These are phyloP conservation scores for Pseudozyma thailandica DNA, from an alignment of 1,284 basidiomycete species.

Conservation along the genomic window DNA sequence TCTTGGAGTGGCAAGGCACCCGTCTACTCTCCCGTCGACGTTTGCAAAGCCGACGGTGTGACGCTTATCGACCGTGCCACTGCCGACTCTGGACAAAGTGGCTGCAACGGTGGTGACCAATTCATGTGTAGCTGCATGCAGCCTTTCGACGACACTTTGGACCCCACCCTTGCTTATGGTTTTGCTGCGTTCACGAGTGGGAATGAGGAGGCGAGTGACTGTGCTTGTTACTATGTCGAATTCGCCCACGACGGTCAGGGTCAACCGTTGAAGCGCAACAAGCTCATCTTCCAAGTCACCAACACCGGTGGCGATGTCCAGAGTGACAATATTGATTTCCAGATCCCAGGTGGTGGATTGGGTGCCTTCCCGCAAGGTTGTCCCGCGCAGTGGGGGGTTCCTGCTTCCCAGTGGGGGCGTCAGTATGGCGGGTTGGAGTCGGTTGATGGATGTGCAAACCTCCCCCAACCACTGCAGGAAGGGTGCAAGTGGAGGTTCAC, in stretches of 20 bases:
- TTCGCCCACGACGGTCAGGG: constrained; percentile 23
- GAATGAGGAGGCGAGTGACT: constrained; percentile 24
- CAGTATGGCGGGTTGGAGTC: constrained; percentile 23
- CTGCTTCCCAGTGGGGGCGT: constrained; percentile 19
- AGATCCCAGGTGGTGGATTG: constrained; percentile 46
- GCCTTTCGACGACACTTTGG: constrained; percentile 23
- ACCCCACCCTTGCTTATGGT: constrained; percentile 16
- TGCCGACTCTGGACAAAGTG: constrained; percentile 22
- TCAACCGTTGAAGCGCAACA: constrained; percentile 32
- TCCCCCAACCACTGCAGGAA: constrained; percentile 27
- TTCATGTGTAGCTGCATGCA: constrained; percentile 44
- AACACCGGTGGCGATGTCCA: constrained; percentile 39
- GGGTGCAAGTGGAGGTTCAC: constrained; percentile 41
- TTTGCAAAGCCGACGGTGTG: constrained; percentile 38
- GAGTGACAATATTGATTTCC: constrained; percentile 36
- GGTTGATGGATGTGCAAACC: constrained; percentile 4
- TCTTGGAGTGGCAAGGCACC: constrained; percentile 15
- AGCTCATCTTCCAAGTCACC: constrained; percentile 42
- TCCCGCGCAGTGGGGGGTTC: constrained; percentile 23
- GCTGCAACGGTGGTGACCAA: constrained; percentile 42
- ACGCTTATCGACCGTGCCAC: constrained; percentile 18
- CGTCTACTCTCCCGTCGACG: constrained; percentile 26
- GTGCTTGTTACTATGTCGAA: constrained; percentile 35
- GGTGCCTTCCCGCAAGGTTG: constrained; percentile 38
- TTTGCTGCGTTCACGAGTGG: constrained; percentile 36